A percentile compares a stretch with the other conserved stretches of the same genome.
phyloP scores from a whole-genome alignment of 2,329 filamentous ascomycete genomes.

The Stachybotrys elegans region DNA sequence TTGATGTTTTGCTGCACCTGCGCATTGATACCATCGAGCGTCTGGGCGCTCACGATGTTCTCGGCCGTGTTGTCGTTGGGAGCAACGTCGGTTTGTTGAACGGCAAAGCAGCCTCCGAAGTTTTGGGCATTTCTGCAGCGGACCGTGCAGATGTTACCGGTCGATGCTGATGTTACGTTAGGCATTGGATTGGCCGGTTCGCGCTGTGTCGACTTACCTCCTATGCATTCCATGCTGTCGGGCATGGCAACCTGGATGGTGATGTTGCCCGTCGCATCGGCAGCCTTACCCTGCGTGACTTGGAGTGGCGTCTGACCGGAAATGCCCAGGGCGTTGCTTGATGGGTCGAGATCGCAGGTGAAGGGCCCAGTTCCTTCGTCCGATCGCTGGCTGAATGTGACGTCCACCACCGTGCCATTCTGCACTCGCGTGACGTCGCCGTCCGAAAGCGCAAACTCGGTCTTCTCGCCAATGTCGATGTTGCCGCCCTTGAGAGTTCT shows the following conservation, averaged over 20 bases:
- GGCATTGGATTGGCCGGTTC: neutral
- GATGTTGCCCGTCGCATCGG: neutral
- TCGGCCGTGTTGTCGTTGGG: neutral
- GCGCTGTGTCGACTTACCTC: neutral
- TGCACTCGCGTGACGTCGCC: neutral
- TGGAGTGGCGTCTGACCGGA: constrained; percentile 2
- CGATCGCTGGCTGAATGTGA: neutral
- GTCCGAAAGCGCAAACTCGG: neutral
- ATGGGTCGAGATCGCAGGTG: constrained; percentile 1
- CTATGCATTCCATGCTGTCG: neutral
- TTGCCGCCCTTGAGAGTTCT: neutral
- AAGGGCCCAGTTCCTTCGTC: constrained; percentile 2
- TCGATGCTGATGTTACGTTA: neutral
- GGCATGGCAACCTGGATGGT: constrained; percentile 1
- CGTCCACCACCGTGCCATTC: neutral
- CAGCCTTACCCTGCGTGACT: neutral
- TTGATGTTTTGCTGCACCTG: neutral
- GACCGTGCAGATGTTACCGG: constrained; percentile 1
- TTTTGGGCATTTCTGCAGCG: neutral
- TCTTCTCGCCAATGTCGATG: constrained; percentile 2
- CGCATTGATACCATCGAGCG: neutral
- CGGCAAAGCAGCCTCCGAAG: constrained; percentile 3
- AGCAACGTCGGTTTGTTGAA: neutral
- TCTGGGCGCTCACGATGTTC: neutral
- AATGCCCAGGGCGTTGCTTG: constrained; percentile 4